A percentile compares a stretch with the other conserved stretches of the same genome.
Evolutionary conservation across 2,329 filamentous ascomycete genomes (phyloP).

Genomic region (Curvularia hawaiiensis): DNA sequence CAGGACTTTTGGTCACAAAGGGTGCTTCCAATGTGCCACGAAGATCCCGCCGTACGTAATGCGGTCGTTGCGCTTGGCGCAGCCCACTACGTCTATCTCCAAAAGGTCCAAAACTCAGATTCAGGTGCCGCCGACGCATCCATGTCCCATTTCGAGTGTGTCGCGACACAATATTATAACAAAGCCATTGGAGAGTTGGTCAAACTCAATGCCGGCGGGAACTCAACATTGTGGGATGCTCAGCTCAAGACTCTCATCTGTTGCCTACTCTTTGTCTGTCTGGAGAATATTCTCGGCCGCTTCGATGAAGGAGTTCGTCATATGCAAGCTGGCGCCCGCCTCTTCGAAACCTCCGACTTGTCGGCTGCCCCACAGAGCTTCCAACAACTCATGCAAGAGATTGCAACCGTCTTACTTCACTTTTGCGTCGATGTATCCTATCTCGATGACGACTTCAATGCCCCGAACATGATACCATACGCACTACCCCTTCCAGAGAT

Average conservation of each 20-base stretch:
- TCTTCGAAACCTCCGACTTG: slow-evolving; percentile 9
- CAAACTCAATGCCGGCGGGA: not conserved
- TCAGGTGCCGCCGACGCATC: not conserved
- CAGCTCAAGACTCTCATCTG: slow-evolving; percentile 10
- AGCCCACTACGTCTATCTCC: slow-evolving; percentile 14
- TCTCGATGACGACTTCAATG: slow-evolving; percentile 4
- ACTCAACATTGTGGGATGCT: not conserved
- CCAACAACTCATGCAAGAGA: slow-evolving; percentile 11
- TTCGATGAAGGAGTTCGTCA: slow-evolving; percentile 13
- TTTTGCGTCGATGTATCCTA: slow-evolving; percentile 13
- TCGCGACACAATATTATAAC: slow-evolving; percentile 12
- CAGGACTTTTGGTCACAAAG: slow-evolving; percentile 15
- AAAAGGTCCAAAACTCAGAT: slow-evolving; percentile 3
- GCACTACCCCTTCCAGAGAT: slow-evolving; percentile 10
- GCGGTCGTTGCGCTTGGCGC: slow-evolving; percentile 14
- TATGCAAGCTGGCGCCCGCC: slow-evolving; percentile 12
- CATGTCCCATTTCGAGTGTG: slow-evolving; percentile 9
- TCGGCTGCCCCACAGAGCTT: slow-evolving; percentile 3
- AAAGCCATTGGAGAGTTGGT: slow-evolving; percentile 12
- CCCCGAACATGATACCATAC: slow-evolving; percentile 10
- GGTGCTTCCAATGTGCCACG: slow-evolving; percentile 17
- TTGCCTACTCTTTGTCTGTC: slow-evolving; percentile 17
- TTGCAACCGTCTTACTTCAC: slow-evolving; percentile 13
- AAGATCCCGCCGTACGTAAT: slow-evolving; percentile 11
- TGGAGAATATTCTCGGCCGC: slow-evolving; percentile 16